These are phyloP conservation scores for Chlorella sp. DNA, from an alignment of 139 green algal species.

Conservation along the genomic window DNA sequence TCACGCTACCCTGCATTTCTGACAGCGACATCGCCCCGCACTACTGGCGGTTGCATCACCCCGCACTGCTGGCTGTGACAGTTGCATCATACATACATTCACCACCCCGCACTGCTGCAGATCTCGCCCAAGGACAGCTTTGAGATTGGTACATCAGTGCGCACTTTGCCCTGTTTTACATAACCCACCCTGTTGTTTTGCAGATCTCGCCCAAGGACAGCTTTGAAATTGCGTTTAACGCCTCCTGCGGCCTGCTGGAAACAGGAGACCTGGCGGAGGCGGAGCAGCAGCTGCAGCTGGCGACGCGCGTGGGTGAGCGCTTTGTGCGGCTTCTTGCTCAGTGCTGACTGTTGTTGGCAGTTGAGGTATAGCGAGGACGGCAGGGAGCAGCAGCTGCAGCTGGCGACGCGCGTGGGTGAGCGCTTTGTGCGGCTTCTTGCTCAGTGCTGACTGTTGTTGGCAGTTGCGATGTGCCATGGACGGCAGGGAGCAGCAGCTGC, in stretches of 20 bases:
- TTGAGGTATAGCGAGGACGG: too few species aligned
- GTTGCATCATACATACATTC: too few species aligned
- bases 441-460: background rate
- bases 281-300: constrained; percentile 78
- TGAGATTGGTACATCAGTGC: too few species aligned
- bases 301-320: constrained; percentile 64
- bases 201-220: constrained; percentile 54
- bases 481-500: constrained; percentile 80
- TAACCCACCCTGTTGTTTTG: background rate
- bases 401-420: constrained; percentile 72
- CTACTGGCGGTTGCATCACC: too few species aligned
- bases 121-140: background rate
- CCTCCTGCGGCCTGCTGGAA: constrained; percentile 73
- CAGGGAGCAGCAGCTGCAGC: constrained; percentile 77
- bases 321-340: background rate
- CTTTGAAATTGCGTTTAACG: constrained; percentile 90
- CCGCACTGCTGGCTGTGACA: too few species aligned
- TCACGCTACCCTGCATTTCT: too few species aligned
- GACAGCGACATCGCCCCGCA: too few species aligned
- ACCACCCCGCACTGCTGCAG: background rate
- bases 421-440: background rate
- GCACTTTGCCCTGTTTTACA: too few species aligned
- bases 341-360: too few species aligned
- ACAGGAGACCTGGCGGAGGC: constrained; percentile 59
- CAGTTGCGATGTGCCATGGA: too few species aligned